Evolutionary conservation across 2,329 filamentous ascomycete species (phyloP).

Genomic region (Byssochlamys sp.): DNA sequence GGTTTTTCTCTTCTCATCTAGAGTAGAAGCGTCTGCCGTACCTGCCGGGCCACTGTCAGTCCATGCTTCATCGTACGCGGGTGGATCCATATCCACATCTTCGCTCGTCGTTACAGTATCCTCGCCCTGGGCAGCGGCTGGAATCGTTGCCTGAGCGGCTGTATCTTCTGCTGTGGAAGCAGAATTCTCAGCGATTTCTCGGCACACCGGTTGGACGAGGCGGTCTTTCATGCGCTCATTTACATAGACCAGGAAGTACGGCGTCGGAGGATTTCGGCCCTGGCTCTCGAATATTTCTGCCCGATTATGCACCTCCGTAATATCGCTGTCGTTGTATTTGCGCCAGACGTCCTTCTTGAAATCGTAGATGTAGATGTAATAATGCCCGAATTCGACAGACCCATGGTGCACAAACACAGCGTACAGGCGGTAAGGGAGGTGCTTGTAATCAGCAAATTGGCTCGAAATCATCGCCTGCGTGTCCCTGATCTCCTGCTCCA

Average conservation of each 20-base stretch:
- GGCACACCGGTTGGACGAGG: constrained; percentile 49
- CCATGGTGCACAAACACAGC: constrained; percentile 84
- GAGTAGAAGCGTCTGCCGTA: constrained; percentile 15
- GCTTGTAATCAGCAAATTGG: constrained; percentile 55
- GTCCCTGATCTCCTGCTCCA: constrained; percentile 40
- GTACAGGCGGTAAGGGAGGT: constrained; percentile 70
- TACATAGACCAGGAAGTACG: constrained; percentile 79
- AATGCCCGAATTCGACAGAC: constrained; percentile 66
- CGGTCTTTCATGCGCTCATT: constrained; percentile 54
- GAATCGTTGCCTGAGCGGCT: neutral
- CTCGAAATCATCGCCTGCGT: constrained; percentile 42
- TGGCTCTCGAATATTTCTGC: constrained; percentile 60
- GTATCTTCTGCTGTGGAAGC: neutral
- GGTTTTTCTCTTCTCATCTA: constrained; percentile 4
- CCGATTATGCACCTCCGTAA: constrained; percentile 57
- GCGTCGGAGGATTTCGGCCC: constrained; percentile 59
- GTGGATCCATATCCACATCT: constrained; percentile 21
- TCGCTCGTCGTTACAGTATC: constrained; percentile 7
- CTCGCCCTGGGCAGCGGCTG: constrained; percentile 10
- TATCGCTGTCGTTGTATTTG: constrained; percentile 82
- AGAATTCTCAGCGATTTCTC: constrained; percentile 27
- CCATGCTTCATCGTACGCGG: constrained; percentile 20
- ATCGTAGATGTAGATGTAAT: constrained; percentile 94
- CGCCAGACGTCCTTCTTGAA: constrained; percentile 74
- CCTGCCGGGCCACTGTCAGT: constrained; percentile 15